Conservation (phyloP, 805 yeast species). For the Sungouiella thailandica region DNA sequence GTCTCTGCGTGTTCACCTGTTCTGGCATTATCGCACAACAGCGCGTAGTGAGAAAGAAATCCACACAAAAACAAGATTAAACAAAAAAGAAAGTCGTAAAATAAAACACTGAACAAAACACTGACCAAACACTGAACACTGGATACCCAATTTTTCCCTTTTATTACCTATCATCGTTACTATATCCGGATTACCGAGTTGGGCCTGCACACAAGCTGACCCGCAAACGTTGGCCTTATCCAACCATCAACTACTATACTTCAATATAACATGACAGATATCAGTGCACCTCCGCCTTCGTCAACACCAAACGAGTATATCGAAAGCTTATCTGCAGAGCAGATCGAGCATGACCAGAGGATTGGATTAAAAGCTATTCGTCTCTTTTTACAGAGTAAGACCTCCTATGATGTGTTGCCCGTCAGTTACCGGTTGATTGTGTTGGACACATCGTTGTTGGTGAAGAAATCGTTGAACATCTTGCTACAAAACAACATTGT, state of each 20-base stretch:
- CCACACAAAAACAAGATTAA: too few relatives aligned
- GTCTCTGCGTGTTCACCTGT: too few relatives aligned
- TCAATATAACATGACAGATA: slow-evolving; percentile 15
- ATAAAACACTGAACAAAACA: too few relatives aligned
- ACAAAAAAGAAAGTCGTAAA: too few relatives aligned
- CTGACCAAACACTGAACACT: too few relatives aligned
- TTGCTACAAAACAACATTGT: slow-evolving; percentile 90
- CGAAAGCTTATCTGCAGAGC: slow-evolving; percentile 35
- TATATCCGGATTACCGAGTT: too few relatives aligned
- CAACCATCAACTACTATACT: not conserved
- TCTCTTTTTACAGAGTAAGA: slow-evolving; percentile 77
- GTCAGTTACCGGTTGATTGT: slow-evolving; percentile 91
- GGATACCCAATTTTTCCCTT: too few relatives aligned
- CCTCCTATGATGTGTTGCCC: slow-evolving; percentile 94
- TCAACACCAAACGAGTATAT: slow-evolving; percentile 41
- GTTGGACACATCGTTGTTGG: slow-evolving; percentile 83
- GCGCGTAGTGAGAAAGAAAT: too few relatives aligned
- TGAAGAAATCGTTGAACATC: slow-evolving; percentile 86
- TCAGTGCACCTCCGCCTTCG: slow-evolving; percentile 15
- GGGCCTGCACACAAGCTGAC: not conserved
- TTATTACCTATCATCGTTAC: too few relatives aligned
- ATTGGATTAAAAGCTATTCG: slow-evolving; percentile 81
- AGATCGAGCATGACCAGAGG: slow-evolving; percentile 56
- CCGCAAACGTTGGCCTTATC: slow-evolving; percentile 2
- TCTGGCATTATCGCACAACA: too few relatives aligned